A percentile compares a stretch with the other conserved stretches of the same genome.
phyloP scores from a whole-genome alignment of 257 asterid genomes.

The Thymus mandschuricus region DNA sequence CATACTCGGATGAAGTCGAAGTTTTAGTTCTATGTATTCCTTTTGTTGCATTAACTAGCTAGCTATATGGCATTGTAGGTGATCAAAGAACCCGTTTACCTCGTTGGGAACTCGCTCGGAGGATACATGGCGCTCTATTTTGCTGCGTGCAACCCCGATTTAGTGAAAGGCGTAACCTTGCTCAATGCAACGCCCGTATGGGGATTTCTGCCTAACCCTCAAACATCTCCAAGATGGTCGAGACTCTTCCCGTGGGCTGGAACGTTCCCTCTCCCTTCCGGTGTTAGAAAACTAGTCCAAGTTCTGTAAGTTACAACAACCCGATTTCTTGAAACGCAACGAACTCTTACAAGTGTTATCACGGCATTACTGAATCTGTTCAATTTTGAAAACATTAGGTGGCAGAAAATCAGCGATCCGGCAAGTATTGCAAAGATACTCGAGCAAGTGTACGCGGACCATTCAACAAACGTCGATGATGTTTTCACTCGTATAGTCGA shows the following conservation, averaged over 20 bases:
- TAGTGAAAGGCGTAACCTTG: conserved; percentile 91
- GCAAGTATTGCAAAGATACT: conserved; percentile 74
- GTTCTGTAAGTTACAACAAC: conserved; percentile 44
- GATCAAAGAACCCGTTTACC: conserved; percentile 84
- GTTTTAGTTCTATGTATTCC: no score
- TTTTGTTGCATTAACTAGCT: conserved; percentile 8
- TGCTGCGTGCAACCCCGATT: conserved; percentile 77
- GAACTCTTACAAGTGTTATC: no score
- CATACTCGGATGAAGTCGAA: no score
- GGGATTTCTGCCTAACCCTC: conserved; percentile 92
- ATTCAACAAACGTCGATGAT: conserved; percentile 71
- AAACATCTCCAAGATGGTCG: conserved; percentile 73
- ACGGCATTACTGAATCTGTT: not conserved
- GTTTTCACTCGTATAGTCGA: conserved; percentile 73
- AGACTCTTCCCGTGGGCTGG: conserved; percentile 90
- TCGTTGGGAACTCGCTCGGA: conserved; percentile 95
- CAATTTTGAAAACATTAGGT: conserved; percentile 45
- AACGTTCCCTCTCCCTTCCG: conserved; percentile 83
- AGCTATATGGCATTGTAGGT: conserved; percentile 53
- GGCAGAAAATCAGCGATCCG: conserved; percentile 95
- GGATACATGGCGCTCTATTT: conserved; percentile 89
- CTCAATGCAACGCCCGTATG: conserved; percentile 96
- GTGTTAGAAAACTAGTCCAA: conserved; percentile 57
- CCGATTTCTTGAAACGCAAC: not conserved
- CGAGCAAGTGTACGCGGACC: conserved; percentile 90